Evolutionary conservation across 23 red algal genomes (phyloP), one percentile per base, ranked within the genome.

Genomic region (Gracilariopsis chorda): DNA sequence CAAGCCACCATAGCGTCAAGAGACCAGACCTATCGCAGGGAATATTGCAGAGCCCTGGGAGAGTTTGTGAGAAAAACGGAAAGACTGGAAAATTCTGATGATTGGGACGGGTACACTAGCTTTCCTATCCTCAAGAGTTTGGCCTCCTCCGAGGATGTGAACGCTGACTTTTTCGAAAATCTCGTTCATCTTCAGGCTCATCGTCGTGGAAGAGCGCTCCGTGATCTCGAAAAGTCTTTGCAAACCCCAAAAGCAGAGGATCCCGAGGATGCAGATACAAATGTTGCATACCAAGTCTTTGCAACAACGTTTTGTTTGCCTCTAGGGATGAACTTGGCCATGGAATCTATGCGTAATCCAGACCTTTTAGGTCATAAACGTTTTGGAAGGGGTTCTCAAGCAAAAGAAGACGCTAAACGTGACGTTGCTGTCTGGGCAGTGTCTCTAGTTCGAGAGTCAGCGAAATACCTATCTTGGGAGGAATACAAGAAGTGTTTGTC

Each of bases 91-190:
- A 68, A 68, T 28, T 10, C 20, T 78, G 43, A 14, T 43, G 47
- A 78, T 11, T 51, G 37, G 25, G 23, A 64, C 34, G 62, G 57
- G 56, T 27, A 68, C 25, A n/a, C 32, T 24, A 60, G 58, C 17
- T 57, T 89, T 57, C 48, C 47, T 20, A 48, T 63, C 36, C 35
- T 92, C 46, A 74, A 82, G 28, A 13, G 21, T 7, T 70, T 94
- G 2, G 72, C 80, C 33, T 51, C 65, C 32, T 40, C 42, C 16
- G 33, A 43, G 17, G 82, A 94, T 35, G 14, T 65, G 29, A 74
- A 94, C 48, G 63, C 51, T 4, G 92, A 94, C 48, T 77, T 94
- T 52, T 94, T 88, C 43, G 82, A 94, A 25, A 94, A 94, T 46
- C 36, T 94, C 19, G 92, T 78, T 13, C 92, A 94, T 51, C 35